Base-by-base conservation (phyloP, 2,329 filamentous ascomycete species). In the Fusarium sp. region DNA sequence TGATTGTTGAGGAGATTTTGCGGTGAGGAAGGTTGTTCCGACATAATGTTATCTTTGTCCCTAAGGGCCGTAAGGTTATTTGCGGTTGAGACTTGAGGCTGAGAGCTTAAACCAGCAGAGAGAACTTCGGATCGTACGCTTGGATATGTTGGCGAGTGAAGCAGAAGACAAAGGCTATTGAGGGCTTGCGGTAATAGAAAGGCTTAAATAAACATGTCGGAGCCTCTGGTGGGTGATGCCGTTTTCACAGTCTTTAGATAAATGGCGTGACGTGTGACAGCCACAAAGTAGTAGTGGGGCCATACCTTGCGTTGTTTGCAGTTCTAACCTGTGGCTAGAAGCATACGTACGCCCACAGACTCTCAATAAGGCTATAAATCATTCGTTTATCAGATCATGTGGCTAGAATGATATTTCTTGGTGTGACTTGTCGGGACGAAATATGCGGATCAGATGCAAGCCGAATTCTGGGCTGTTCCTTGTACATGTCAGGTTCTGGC, bases 91-190 rank as follows among this genome's bases (percentile, higher is more conserved):
- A 5, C n/a, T 44, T 5, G 10, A 20, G 5, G 41, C 2, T 18
- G 10, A 24, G 10, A 24, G 9, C 1, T 18, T 44, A 0, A 24
- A 44, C 0, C n/a, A 44, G n/a, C 0, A 12, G 5, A 17, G 41
- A 44, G 15, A 24, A 17, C 1, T 44, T 12, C 0, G 0, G 14
- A 50, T 22, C 0, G 3, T 14, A 32, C 14, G 8, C 3, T 35
- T 10, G 3, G 6, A 4, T 14, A 10, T 0, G 2, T 7, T 9
- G 0, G 22, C 4, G 28, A 24, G 15, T 8, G 5, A 6, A 35
- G 11, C 1, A 18, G 3, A 35, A 51, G 11, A 5, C 11, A 24
- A 24, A 13, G 0, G 5, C 3, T 9, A 7, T 24, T 3, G 7
- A n/a, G 5, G 14, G 7, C 7, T 32, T 8, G 22, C 1, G 30